Evolutionary conservation across 805 yeast genomes (phyloP), one percentile per base, ranked within the genome.

Genomic region (Candida corydali): DNA sequence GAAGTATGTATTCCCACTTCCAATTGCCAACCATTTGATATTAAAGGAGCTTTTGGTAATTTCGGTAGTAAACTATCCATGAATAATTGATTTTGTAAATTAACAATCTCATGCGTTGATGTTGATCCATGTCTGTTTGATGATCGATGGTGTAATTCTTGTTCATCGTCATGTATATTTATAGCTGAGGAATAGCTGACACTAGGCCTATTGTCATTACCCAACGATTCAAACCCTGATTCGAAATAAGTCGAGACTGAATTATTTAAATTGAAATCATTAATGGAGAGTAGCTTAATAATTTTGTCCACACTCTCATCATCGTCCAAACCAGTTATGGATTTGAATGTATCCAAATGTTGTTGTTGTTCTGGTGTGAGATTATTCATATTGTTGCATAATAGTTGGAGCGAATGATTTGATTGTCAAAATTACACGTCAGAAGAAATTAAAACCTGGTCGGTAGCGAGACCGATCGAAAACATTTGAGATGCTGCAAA

Each of bases 221-320:
- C 46, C n/a, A 51, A 28, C 7, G 50, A 37, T 2, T 56, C 61
- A 38, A 66, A 61, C n/a, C 69, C 68, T 4, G 47, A 38, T 46
- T 82, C 89, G 50, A 80, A 80, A 52, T 69, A 82, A 34, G 76
- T 67, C 3, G 81, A 71, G 22, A 80, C 56, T 1, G 87, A 77
- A 29, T 70, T 63, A 47, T 81, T 85, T 34, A 82, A 50, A 47
- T 80, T 71, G 80, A 80, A 79, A 33, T 76, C 70, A 46, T 77
- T 70, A 32, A 72, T 67, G 22, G 65, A 55, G 35, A 82, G 52
- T 17, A 80, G 53, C 35, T 63, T 55, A 3, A 70, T 54, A 3
- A 80, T 70, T 29, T 71, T 65, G 1, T 67, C 69, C 30, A 65
- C 57, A 18, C 75, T 75, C 0, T 62, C 69, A 5, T 70, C 75